phyloP scores from a whole-genome alignment of 202 grass and related monocot species.

The Carex arenaria region DNA sequence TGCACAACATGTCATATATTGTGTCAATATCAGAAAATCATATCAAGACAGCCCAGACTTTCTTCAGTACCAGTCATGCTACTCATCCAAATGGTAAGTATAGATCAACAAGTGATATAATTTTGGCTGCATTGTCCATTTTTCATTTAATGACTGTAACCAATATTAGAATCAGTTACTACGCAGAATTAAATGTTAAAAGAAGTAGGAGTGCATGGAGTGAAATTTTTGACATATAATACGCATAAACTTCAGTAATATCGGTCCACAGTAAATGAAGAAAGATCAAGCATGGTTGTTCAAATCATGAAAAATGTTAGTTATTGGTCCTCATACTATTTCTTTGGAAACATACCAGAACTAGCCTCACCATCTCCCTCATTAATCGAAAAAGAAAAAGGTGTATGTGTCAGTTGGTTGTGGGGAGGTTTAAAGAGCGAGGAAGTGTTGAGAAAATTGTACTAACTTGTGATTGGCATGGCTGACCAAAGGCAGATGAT shows the following conservation, averaged over 20 bases:
- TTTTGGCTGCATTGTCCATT: background rate
- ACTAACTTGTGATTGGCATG: slow-evolving; percentile 85
- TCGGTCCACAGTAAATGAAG: background rate
- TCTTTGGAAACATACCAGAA: background rate
- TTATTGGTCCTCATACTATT: background rate
- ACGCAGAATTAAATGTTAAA: background rate
- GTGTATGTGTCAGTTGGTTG: background rate
- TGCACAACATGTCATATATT: background rate
- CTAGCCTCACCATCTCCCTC: background rate
- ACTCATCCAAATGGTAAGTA: background rate
- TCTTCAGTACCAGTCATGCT: background rate
- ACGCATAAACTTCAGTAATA: background rate
- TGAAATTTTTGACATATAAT: background rate
- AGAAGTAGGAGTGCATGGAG: background rate
- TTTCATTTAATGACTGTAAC: background rate
- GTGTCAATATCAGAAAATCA: background rate
- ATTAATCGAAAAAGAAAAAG: background rate
- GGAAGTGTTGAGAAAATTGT: slow-evolving; percentile 15
- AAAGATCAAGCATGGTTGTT: background rate
- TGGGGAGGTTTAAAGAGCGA: background rate
- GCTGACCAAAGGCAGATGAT: slow-evolving; percentile 89
- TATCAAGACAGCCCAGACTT: background rate
- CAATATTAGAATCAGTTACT: background rate
- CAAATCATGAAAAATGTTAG: background rate
- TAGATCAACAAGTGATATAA: background rate